Evolutionary conservation across 345 rosid genomes (phyloP).

Genomic region (Hirschfeldia incana): DNA sequence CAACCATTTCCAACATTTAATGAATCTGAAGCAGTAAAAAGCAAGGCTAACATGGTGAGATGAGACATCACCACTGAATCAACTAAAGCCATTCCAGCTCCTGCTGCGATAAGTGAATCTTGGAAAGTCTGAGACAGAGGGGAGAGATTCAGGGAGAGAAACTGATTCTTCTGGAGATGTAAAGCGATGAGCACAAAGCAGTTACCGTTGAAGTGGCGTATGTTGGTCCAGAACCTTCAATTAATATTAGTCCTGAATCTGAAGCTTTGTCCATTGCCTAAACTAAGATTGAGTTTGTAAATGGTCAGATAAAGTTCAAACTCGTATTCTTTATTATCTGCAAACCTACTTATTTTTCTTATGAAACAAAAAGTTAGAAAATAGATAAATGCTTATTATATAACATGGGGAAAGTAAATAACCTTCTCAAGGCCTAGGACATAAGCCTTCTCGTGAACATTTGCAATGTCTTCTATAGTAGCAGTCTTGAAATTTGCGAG

Average conservation of each 20-base stretch:
- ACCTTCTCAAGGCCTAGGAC: slow-evolving; percentile 89
- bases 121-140: slow-evolving; percentile 64
- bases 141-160: slow-evolving; percentile 12
- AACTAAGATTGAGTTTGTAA: slow-evolving; percentile 8
- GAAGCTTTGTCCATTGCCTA: slow-evolving; percentile 89
- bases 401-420: slow-evolving; percentile 6
- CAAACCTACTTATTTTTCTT: background rate
- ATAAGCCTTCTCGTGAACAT: slow-evolving; percentile 76
- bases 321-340: background rate
- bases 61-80: slow-evolving; percentile 96
- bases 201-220: slow-evolving; percentile 86
- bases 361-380: background rate
- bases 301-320: slow-evolving; percentile 10
- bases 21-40: slow-evolving; percentile 15
- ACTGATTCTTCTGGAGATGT: background rate
- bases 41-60: slow-evolving; percentile 53
- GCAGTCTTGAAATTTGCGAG: slow-evolving; percentile 72
- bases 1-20: background rate
- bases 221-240: slow-evolving; percentile 91
- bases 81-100: slow-evolving; percentile 87
- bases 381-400: background rate
- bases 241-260: slow-evolving; percentile 64
- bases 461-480: slow-evolving; percentile 70
- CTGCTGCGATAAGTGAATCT: slow-evolving; percentile 90
- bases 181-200: slow-evolving; percentile 18